These are phyloP conservation scores for Nyssa sinensis DNA, from an alignment of 148 eudicot genomes.

Conservation along the genomic window DNA sequence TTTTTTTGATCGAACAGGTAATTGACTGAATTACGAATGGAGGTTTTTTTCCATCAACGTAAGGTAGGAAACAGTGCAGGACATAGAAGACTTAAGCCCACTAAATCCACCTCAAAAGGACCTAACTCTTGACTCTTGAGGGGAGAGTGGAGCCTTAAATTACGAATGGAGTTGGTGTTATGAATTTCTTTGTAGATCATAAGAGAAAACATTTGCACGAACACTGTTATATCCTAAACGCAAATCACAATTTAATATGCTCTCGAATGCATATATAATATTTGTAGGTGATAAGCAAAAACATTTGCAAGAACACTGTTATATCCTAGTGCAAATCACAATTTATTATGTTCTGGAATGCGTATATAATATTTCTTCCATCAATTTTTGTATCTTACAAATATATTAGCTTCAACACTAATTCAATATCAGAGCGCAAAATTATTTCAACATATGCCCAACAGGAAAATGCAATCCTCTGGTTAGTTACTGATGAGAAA, in stretches of 20 bases:
- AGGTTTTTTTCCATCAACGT: too few species aligned
- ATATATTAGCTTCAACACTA: not conserved
- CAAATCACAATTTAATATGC: not conserved
- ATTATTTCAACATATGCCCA: too few species aligned
- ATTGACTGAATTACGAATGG: too few species aligned
- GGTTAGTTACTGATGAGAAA: not conserved
- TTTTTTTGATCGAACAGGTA: too few species aligned
- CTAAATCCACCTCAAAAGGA: too few species aligned
- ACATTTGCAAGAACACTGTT: not conserved
- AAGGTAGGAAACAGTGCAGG: too few species aligned
- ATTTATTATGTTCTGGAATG: not conserved
- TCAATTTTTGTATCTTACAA: not conserved
- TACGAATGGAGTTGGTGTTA: too few species aligned
- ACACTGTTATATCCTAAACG: not conserved
- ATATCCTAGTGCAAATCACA: not conserved
- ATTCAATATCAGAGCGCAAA: not conserved
- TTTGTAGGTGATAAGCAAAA: not conserved
- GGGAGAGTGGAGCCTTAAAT: too few species aligned
- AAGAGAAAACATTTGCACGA: not conserved
- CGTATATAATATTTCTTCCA: not conserved
- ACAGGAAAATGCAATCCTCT: not conserved
- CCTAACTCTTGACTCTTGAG: too few species aligned
- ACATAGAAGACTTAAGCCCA: too few species aligned
- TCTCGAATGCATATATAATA: not conserved
- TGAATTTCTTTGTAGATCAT: too few species aligned